Evolutionary conservation across 2,329 filamentous ascomycete genomes (phyloP), one percentile per base, ranked within the genome.

Genomic region (Epichloe typhina): DNA sequence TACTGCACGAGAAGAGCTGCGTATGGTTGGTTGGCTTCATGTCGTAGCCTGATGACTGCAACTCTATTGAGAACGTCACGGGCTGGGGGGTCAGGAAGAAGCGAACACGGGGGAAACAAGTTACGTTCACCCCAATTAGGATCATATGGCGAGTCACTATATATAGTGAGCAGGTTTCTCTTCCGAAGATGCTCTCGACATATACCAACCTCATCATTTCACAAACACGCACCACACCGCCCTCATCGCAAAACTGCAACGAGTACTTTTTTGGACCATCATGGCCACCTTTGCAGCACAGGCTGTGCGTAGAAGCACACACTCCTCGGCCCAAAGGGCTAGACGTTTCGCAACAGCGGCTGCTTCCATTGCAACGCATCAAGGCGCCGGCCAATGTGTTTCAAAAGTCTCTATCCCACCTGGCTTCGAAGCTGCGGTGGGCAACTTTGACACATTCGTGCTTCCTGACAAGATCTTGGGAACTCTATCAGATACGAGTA

Each of bases 371-470:
- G 38, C 17, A 8, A 37, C 47, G 15, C 39, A 15, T 39, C 23
- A 21, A 9, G 26, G 31, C 8, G n/a, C 44, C 9, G n/a, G 46
- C 13, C 42, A n/a, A 26, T 31, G 6, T 17, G 12, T 13, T 38
- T 9, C 42, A 40, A 37, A 2, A 31, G 15, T 47, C 19, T 55
- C 56, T 3, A 58, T 64, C 53, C 63, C 63, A 1, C 62, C 62
- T 6, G 63, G 61, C 3, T 61, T 58, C 49, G 50, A 35, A 7
- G 61, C 61, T 35, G 49, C 41, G 2, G 48, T 61, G 31, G 60
- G 57, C 12, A 52, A 61, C 3, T 62, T 74, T 6, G 60, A 70
- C 50, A 73, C 70, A 1, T 73, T 74, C 49, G 54, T 57, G n/a
- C 58, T 75, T 2, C 71, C 71, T 3, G 55, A 62, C 0, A 58